A percentile compares a stretch with the other conserved stretches of the same genome.
These are phyloP conservation scores for Zygotorulaspora chibaensis DNA, from an alignment of 805 yeast genomes.

Conservation along the genomic window DNA sequence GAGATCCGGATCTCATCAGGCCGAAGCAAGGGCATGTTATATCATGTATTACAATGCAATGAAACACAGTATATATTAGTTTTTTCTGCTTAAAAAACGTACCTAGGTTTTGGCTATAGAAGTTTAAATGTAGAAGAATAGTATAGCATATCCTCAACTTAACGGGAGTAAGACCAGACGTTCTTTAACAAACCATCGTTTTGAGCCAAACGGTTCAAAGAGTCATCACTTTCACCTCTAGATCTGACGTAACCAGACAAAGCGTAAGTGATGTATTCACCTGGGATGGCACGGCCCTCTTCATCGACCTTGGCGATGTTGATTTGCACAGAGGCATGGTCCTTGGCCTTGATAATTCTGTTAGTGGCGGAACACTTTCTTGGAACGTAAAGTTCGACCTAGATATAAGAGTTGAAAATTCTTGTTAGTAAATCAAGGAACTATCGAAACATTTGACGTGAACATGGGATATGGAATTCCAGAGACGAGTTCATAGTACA, in stretches of 20 bases:
- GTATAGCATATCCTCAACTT: constrained; percentile 30
- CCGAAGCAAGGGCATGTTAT: constrained; percentile 17
- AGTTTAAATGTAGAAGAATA: neutral
- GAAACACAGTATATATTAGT: constrained; percentile 8
- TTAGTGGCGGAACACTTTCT: constrained; percentile 99
- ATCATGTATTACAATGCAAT: constrained; percentile 2
- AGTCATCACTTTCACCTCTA: constrained; percentile 99
- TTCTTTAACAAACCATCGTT: constrained; percentile 96
- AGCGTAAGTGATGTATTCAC: constrained; percentile 91
- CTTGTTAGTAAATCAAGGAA: constrained; percentile 20
- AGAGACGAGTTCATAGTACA: too few relatives aligned
- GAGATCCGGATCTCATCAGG: constrained; percentile 42
- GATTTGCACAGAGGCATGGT: constrained; percentile 98
- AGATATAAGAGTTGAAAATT: constrained; percentile 9
- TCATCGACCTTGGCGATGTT: constrained; percentile 98
- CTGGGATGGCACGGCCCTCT: constrained; percentile 91
- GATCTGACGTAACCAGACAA: constrained; percentile 95
- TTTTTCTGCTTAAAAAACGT: constrained; percentile 4
- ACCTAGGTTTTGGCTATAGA: constrained; percentile 7
- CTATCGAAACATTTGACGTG: neutral
- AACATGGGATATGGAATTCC: too few relatives aligned
- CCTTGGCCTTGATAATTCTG: constrained; percentile 99
- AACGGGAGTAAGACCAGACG: constrained; percentile 94
- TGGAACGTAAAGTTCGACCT: constrained; percentile 99
- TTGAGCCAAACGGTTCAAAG: constrained; percentile 98